Base-by-base conservation (phyloP, 106 monocot genomes). In the Phalaenopsis equestris region DNA sequence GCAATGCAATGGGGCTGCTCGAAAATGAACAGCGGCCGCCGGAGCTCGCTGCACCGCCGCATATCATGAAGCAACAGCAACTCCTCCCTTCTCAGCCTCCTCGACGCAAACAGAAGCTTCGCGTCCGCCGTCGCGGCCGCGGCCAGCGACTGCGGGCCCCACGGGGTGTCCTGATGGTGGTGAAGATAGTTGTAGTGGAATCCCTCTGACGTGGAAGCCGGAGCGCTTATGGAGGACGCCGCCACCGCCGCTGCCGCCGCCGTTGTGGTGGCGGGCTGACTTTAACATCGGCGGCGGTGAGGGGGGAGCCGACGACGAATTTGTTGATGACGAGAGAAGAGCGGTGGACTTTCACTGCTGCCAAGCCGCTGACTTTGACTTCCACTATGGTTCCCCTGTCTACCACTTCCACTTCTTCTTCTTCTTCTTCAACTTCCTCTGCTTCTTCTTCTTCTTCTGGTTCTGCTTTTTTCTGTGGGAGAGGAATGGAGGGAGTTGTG, bases 1-100 rank as follows among this genome's bases (percentile, higher is more conserved):
- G 91, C 93, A 57, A 99, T 87, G 90, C 94, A 99, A 80, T 85
- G 91, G 55, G 94, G 87, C 83, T 99, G 87, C 84, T 99, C 98
- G 84, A 86, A 93, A 46, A 99, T 83, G 86, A 99, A 99, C 45
- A 99, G 88, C 10, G 92, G 90, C 49, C 85, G 84, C 77, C 85
- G 89, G 45, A 87, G 89, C 80, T 94, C 80, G 78, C 93, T 90
- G 88, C 98, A 99, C 79, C 92, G 83, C 72, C 92, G 79, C 88
- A 95, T 86, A 79, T 79, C 85, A 78, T 84, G 89, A 41, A 98
- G 82, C 75, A 98, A 81, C 46, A 98, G 82, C 75, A 98, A 81
- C 80, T 87, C 94, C 74, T 86, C 86, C 75, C 80, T 79, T 83
- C 86, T 87, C 76, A 83, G 83, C 75, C 90, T 70, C 77, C 84